These are phyloP conservation scores for Colletotrichum neosansevieriae DNA, from an alignment of 2,329 filamentous ascomycete species.

Conservation along the genomic window DNA sequence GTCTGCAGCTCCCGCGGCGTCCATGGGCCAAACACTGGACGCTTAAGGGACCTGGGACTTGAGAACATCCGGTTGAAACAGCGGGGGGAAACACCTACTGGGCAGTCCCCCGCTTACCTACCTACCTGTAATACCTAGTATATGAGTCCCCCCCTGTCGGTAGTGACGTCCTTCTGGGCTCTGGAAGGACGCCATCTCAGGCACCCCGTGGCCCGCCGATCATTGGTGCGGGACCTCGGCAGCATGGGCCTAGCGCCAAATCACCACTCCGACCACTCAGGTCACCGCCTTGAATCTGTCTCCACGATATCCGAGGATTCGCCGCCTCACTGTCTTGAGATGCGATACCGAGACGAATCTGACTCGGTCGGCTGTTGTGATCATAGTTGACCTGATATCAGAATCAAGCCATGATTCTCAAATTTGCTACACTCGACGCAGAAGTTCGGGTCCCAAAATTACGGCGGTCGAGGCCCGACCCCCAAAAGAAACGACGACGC, in stretches of 20 bases:
- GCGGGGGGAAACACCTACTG: slow-evolving; percentile 9
- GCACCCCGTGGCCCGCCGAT: not conserved
- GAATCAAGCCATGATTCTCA: too few relatives aligned
- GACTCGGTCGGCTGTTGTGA: too few relatives aligned
- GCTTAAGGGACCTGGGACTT: not conserved
- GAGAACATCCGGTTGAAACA: slow-evolving; percentile 30
- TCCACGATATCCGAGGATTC: slow-evolving; percentile 18
- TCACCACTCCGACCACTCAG: too few relatives aligned
- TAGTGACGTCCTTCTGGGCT: slow-evolving; percentile 24
- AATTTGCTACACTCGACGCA: too few relatives aligned
- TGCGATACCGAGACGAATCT: slow-evolving; percentile 12
- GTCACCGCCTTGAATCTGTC: not conserved
- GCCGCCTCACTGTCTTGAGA: not conserved
- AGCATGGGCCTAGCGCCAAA: slow-evolving; percentile 35
- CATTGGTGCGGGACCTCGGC: slow-evolving; percentile 38
- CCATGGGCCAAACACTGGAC: not conserved
- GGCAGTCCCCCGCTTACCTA: slow-evolving; percentile 25
- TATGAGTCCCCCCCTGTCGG: too few relatives aligned
- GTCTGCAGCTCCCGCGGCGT: slow-evolving; percentile 24
- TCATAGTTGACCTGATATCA: too few relatives aligned
- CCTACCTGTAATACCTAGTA: too few relatives aligned
- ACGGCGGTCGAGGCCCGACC: not conserved
- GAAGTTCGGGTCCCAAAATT: not conserved
- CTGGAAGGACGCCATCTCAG: not conserved
- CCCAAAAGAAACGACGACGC: not conserved